Base-by-base conservation (phyloP, 2,329 filamentous ascomycete species). In the Zopfia rhizophila region DNA sequence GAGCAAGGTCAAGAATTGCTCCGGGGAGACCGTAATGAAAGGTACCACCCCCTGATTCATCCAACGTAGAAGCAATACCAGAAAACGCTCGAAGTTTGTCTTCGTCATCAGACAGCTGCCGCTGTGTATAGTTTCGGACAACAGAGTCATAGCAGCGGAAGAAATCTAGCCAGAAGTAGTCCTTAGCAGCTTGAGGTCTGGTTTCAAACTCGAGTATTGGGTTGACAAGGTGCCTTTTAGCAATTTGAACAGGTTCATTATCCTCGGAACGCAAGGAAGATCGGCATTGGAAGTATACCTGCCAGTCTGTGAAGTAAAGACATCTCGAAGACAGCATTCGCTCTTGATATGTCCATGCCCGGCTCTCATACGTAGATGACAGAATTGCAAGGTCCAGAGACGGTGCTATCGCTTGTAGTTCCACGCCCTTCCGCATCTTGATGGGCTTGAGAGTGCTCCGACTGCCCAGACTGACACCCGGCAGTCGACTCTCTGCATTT, bases 331-430 rank as follows among this genome's bases (percentile, higher is more conserved):
- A 55, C 4, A 53, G 30, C 4, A 48, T 29, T 18, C 27, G 18
- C 38, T 57, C 54, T 38, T 55, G 54, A 27, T 50, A 57, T 3
- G 51, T 57, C 54, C 54, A 57, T 5, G 32, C 48, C 5, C 55
- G 51, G 1, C 36, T 40, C n/a, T 51, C 38, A 14, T 28, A 39
- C 22, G 5, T 13, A 18, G 23, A 39, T 18, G 14, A 29, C 7
- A 18, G 7, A 23, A 39, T 39, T 5, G 24, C 13, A 11, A 28
- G 37, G 6, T 29, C 24, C n/a, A 39, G 21, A 12, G 7, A 5
- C 5, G 18, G 35, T 10, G 35, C n/a, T n/a, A n/a, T n/a, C n/a
- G n/a, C n/a, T n/a, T n/a, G n/a, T n/a, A n/a, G n/a, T n/a, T n/a
- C n/a, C 6, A 39, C 7, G 13, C 25, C 37, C 12, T 30, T 19